These are phyloP conservation scores for Ceratobasidium sp. DNA, from an alignment of 1,284 basidiomycete genomes.

Conservation along the genomic window DNA sequence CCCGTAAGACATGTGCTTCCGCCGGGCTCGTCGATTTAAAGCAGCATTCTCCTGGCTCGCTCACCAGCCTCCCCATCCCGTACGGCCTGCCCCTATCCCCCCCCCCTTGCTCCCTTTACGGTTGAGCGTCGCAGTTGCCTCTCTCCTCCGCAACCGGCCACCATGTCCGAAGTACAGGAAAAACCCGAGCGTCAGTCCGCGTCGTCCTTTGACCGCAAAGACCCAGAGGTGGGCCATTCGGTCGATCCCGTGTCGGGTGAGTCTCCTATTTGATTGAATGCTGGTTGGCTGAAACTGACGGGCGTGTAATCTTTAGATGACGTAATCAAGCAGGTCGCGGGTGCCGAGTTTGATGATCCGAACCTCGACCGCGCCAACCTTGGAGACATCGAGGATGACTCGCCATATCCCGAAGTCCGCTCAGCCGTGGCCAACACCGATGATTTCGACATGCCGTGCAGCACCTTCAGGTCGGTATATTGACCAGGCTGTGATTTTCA, in stretches of 20 bases:
- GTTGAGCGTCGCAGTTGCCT: constrained; percentile 30
- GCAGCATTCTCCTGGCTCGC: too few species aligned
- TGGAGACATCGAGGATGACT: constrained; percentile 53
- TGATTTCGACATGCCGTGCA: constrained; percentile 49
- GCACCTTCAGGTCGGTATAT: constrained; percentile 49
- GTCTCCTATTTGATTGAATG: neutral
- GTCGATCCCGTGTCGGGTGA: constrained; percentile 25
- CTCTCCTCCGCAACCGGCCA: neutral
- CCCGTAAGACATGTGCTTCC: constrained; percentile 12
- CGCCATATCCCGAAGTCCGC: constrained; percentile 55
- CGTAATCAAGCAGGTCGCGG: constrained; percentile 44
- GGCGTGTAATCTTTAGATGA: constrained; percentile 6
- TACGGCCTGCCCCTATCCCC: constrained; percentile 34
- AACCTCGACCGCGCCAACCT: constrained; percentile 47
- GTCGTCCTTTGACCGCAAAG: constrained; percentile 21
- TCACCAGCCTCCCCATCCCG: neutral
- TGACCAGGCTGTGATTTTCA: constrained; percentile 44
- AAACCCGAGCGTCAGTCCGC: neutral
- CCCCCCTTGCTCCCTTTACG: neutral
- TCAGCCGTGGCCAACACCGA: constrained; percentile 51
- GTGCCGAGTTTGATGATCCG: constrained; percentile 47
- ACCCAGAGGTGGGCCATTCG: constrained; percentile 16
- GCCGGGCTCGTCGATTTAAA: too few species aligned
- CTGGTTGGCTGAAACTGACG: neutral
- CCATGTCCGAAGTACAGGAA: constrained; percentile 24